Evolutionary conservation across 768 basidiomycete species (phyloP).

Genomic region (Rubroboletus pulcherrimus): DNA sequence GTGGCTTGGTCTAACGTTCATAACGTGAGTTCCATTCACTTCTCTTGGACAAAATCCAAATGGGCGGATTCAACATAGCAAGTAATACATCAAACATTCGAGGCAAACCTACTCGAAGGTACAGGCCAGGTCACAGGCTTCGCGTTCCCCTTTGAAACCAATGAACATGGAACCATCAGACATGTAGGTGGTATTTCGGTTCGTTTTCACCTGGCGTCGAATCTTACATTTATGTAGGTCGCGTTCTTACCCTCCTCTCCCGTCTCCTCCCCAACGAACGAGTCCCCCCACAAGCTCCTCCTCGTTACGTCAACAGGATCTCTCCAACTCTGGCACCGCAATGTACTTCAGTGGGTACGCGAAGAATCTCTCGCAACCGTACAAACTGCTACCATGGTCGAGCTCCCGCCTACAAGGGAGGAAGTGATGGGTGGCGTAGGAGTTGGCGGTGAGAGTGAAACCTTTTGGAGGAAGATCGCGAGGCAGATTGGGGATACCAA

Average conservation of each 20-base stretch:
- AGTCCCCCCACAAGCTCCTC: slow-evolving; percentile 39
- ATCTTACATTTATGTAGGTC: slow-evolving; percentile 33
- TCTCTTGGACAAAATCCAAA: background rate
- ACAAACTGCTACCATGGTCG: slow-evolving; percentile 64
- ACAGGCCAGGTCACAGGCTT: slow-evolving; percentile 48
- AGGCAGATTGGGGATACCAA: slow-evolving; percentile 60
- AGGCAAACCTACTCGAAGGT: slow-evolving; percentile 44
- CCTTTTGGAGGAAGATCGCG: slow-evolving; percentile 45
- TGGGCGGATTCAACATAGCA: slow-evolving; percentile 35
- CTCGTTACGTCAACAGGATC: slow-evolving; percentile 74
- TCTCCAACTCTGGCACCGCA: slow-evolving; percentile 68
- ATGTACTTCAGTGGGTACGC: slow-evolving; percentile 64
- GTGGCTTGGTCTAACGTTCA: slow-evolving; percentile 62
- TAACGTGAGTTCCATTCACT: slow-evolving; percentile 40
- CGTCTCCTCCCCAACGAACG: slow-evolving; percentile 30
- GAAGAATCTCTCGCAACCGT: slow-evolving; percentile 76
- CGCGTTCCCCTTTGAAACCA: slow-evolving; percentile 63
- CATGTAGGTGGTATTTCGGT: slow-evolving; percentile 45
- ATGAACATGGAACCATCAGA: slow-evolving; percentile 60
- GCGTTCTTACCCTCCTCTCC: slow-evolving; percentile 48
- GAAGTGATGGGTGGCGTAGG: slow-evolving; percentile 15
- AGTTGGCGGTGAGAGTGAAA: slow-evolving; percentile 31
- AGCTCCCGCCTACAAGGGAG: slow-evolving; percentile 59
- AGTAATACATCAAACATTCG: slow-evolving; percentile 50
- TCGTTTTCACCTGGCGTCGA: background rate